These are phyloP conservation scores for Apiospora saccharicola DNA, from an alignment of 2,329 filamentous ascomycete species.

Conservation along the genomic window DNA sequence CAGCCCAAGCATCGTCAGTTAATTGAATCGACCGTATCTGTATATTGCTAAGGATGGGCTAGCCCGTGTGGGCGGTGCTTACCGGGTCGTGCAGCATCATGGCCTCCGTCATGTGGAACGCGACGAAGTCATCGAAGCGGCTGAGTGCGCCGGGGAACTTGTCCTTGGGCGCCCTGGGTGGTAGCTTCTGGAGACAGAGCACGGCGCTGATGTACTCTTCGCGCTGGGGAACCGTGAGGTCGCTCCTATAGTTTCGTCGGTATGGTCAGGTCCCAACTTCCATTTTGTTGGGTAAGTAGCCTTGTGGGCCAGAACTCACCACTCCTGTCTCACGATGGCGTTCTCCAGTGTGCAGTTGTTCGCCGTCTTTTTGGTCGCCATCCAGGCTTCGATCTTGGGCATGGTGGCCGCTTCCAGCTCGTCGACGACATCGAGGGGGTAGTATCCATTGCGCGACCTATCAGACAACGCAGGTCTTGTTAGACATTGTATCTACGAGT, in stretches of 20 bases:
- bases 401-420: constrained; percentile 40
- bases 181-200: constrained; percentile 39
- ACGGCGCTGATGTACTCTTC: constrained; percentile 41
- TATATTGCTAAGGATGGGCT: not conserved
- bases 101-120: constrained; percentile 33
- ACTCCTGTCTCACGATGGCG: constrained; percentile 39
- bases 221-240: constrained; percentile 38
- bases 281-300: not conserved
- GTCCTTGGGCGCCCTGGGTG: constrained; percentile 34
- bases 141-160: constrained; percentile 41
- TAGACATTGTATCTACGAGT: not conserved
- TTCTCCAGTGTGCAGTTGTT: constrained; percentile 41
- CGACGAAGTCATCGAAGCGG: constrained; percentile 44
- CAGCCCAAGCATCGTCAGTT: constrained; percentile 31
- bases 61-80: not conserved
- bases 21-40: too few relatives aligned
- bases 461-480: fast-evolving
- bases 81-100: constrained; percentile 30
- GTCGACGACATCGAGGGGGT: constrained; percentile 42
- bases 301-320: constrained; percentile 32
- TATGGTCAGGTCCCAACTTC: not conserved
- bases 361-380: constrained; percentile 35
- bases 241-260: constrained; percentile 34
- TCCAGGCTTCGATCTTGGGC: constrained; percentile 38
- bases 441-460: constrained; percentile 25